Evolutionary conservation across 2,329 filamentous ascomycete genomes (phyloP).

Genomic region (Neospermospora avenae): DNA sequence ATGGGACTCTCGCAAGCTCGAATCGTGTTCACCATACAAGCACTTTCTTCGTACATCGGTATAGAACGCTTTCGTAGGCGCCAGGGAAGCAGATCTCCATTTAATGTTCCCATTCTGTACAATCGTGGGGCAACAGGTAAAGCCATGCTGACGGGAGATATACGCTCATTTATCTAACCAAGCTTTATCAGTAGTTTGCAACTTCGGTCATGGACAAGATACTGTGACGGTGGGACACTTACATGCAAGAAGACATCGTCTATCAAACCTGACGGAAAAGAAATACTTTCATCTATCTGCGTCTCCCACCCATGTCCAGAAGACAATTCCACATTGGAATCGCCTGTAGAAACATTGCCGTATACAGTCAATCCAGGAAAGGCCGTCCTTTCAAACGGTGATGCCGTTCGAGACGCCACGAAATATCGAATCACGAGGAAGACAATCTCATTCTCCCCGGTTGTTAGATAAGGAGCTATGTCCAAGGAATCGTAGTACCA

Average conservation of each 20-base stretch:
- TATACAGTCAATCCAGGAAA: constrained; percentile 33
- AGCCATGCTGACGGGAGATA: not conserved
- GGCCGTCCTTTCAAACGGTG: constrained; percentile 34
- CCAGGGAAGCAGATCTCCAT: constrained; percentile 42
- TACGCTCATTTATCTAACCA: constrained; percentile 29
- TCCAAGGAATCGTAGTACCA: constrained; percentile 38
- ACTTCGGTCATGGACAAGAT: constrained; percentile 6
- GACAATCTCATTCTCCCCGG: constrained; percentile 31
- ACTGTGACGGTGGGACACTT: not conserved
- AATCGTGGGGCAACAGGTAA: constrained; percentile 16
- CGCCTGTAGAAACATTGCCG: constrained; percentile 19
- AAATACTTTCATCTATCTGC: constrained; percentile 27
- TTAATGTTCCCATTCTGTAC: constrained; percentile 34
- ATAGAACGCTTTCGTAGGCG: constrained; percentile 38
- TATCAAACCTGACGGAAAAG: constrained; percentile 31
- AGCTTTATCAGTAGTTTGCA: not conserved
- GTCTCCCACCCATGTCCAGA: constrained; percentile 26
- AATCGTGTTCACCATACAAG: not conserved
- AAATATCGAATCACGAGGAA: constrained; percentile 35
- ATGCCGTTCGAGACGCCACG: constrained; percentile 28
- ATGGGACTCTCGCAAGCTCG: constrained; percentile 19
- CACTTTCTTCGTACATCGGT: constrained; percentile 28
- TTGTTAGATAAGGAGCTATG: constrained; percentile 28
- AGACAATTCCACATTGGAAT: constrained; percentile 13
- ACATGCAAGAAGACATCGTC: constrained; percentile 44